Evolutionary conservation across 2,329 filamentous ascomycete genomes (phyloP).

Genomic region (Helotiales sp.): DNA sequence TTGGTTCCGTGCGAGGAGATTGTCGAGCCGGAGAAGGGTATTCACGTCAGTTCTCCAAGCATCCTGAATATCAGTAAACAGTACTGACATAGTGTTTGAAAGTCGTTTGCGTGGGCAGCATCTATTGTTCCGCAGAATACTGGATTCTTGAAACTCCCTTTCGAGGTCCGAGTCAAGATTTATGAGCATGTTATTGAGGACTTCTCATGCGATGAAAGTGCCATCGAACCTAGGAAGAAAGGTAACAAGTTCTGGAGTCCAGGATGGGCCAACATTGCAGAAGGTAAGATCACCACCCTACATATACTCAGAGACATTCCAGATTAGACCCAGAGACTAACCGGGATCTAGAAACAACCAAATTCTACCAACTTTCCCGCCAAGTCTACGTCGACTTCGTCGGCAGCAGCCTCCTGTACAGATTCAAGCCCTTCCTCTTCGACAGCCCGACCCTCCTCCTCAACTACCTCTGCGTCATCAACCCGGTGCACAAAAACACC

Average conservation of each 20-base stretch:
- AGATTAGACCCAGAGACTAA: neutral
- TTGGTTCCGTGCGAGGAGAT: slow-evolving; percentile 15
- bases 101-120: slow-evolving; percentile 22
- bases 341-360: slow-evolving; percentile 8
- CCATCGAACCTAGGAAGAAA: slow-evolving; percentile 19
- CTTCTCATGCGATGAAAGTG: neutral
- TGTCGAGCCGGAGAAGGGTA: slow-evolving; percentile 20
- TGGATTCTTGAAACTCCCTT: slow-evolving; percentile 20
- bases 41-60: slow-evolving; percentile 16
- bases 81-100: neutral
- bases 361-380: slow-evolving; percentile 20
- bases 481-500: slow-evolving; percentile 21
- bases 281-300: neutral
- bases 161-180: slow-evolving; percentile 18
- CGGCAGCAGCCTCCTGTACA: slow-evolving; percentile 21
- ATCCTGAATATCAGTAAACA: neutral
- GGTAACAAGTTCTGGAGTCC: slow-evolving; percentile 16
- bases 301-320: neutral
- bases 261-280: neutral
- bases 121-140: slow-evolving; percentile 10
- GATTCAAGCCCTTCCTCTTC: slow-evolving; percentile 12
- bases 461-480: slow-evolving; percentile 26
- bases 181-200: slow-evolving; percentile 19
- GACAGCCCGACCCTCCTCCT: slow-evolving; percentile 17
- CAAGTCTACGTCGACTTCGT: slow-evolving; percentile 22